phyloP scores from a whole-genome alignment of 805 yeast species.

The Groenewaldozyma tartarivorans region DNA sequence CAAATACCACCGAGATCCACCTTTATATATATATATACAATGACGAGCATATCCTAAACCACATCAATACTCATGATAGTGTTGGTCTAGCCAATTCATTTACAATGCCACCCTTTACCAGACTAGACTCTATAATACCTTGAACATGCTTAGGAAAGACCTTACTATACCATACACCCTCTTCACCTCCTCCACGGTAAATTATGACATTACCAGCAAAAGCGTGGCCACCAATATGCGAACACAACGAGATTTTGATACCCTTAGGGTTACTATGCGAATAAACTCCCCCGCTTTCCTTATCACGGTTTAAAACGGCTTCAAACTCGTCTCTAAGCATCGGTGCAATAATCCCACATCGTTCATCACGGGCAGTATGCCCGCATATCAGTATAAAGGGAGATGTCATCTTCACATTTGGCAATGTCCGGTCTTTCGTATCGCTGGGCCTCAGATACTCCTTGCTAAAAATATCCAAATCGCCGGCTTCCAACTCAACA shows the following conservation, averaged over 20 bases:
- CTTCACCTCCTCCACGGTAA: slow-evolving; percentile 35
- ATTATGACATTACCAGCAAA: slow-evolving; percentile 75
- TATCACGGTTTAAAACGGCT: slow-evolving; percentile 31
- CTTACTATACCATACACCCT: slow-evolving; percentile 64
- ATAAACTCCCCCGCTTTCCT: slow-evolving; percentile 21
- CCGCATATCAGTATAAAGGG: slow-evolving; percentile 52
- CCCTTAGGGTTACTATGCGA: slow-evolving; percentile 21
- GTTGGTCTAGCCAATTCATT: slow-evolving; percentile 42
- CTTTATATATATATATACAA: too few species aligned
- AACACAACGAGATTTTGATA: slow-evolving; percentile 43
- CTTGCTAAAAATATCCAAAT: neutral
- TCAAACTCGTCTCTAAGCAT: slow-evolving; percentile 42
- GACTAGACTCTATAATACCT: slow-evolving; percentile 49
- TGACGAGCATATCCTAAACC: too few species aligned
- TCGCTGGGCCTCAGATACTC: too few species aligned
- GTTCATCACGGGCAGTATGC: slow-evolving; percentile 48
- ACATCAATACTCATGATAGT: too few species aligned
- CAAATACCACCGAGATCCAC: too few species aligned
- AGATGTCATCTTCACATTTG: neutral
- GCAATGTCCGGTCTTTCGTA: neutral
- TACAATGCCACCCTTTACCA: slow-evolving; percentile 41
- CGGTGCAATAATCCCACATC: slow-evolving; percentile 67
- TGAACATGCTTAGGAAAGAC: slow-evolving; percentile 60
- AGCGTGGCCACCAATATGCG: slow-evolving; percentile 82
- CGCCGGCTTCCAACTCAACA: slow-evolving; percentile 5